Percentiles rank a stretch among this genome's conserved stretches.
Evolutionary conservation across 2,329 filamentous ascomycete genomes (phyloP).

Genomic region (Pseudogymnoascus sp.): DNA sequence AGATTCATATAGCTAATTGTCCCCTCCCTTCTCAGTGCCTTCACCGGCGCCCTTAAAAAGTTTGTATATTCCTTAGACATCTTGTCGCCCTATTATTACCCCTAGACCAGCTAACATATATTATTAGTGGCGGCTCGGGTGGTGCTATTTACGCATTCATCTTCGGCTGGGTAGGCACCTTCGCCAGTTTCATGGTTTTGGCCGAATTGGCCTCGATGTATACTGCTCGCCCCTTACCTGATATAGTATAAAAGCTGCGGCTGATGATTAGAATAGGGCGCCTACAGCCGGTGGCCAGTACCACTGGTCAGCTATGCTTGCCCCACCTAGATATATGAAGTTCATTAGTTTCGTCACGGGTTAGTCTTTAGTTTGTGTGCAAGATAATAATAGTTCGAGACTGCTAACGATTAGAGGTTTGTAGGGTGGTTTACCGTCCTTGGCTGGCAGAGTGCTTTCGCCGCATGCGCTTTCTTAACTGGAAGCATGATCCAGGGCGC

Average conservation of each 20-base stretch:
- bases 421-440: slow-evolving; percentile 43
- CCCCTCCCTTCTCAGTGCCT: not conserved
- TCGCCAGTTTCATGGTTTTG: not conserved
- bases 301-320: slow-evolving; percentile 48
- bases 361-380: not conserved
- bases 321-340: slow-evolving; percentile 38
- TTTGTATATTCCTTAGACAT: not conserved
- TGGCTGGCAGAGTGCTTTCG: slow-evolving; percentile 35
- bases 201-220: slow-evolving; percentile 14
- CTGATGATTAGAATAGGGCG: not conserved
- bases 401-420: slow-evolving; percentile 30
- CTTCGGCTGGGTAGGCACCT: not conserved
- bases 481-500: slow-evolving; percentile 41
- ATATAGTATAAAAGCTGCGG: not conserved
- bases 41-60: not conserved
- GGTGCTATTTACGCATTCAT: not conserved
- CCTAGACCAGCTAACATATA: not conserved
- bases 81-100: not conserved
- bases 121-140: not conserved
- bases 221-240: not conserved
- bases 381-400: not conserved
- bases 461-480: slow-evolving; percentile 34
- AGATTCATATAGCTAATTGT: not conserved
- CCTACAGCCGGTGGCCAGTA: slow-evolving; percentile 39
- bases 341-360: slow-evolving; percentile 33